Conservation (phyloP, 1,139 yeast genomes). For the Yamadazyma sp. region DNA sequence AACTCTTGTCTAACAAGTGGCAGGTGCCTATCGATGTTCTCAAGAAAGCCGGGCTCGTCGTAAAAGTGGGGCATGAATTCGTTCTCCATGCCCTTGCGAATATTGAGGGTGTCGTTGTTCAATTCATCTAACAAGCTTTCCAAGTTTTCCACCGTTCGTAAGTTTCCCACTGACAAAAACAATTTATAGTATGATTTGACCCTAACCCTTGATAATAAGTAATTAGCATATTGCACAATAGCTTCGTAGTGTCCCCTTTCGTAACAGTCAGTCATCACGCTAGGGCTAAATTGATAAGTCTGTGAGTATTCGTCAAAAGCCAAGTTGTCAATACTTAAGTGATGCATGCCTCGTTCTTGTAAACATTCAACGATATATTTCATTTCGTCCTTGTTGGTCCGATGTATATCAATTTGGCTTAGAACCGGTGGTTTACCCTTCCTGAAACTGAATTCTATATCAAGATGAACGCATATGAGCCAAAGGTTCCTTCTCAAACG, state of each 20-base stretch:
- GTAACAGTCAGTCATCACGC: slow-evolving; percentile 6
- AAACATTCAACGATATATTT: slow-evolving; percentile 5
- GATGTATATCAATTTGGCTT: slow-evolving; percentile 41
- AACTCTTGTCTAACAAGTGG: slow-evolving; percentile 11
- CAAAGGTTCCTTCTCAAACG: slow-evolving; percentile 44
- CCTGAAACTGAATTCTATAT: slow-evolving; percentile 54
- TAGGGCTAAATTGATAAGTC: slow-evolving; percentile 12
- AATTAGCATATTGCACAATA: slow-evolving; percentile 12
- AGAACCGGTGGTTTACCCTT: slow-evolving; percentile 62
- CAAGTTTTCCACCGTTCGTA: slow-evolving; percentile 18
- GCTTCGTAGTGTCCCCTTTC: slow-evolving; percentile 1
- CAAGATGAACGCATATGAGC: slow-evolving; percentile 55
- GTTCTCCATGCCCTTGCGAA: slow-evolving; percentile 15
- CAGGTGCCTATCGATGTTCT: slow-evolving; percentile 2
- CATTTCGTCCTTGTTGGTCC: slow-evolving; percentile 9
- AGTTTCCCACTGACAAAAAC: slow-evolving; percentile 27
- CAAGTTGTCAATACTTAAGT: background rate
- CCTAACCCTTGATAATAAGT: slow-evolving; percentile 25
- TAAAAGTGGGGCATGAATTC: slow-evolving; percentile 25
- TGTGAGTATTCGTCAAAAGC: background rate
- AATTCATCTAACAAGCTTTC: slow-evolving; percentile 20
- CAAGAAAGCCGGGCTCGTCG: slow-evolving; percentile 26
- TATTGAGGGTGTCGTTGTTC: slow-evolving; percentile 22
- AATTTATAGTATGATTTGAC: slow-evolving; percentile 29
- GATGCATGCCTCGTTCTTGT: slow-evolving; percentile 2